Evolutionary conservation across 805 yeast species (phyloP).

Genomic region (Maudiozyma serrabonitensis): DNA sequence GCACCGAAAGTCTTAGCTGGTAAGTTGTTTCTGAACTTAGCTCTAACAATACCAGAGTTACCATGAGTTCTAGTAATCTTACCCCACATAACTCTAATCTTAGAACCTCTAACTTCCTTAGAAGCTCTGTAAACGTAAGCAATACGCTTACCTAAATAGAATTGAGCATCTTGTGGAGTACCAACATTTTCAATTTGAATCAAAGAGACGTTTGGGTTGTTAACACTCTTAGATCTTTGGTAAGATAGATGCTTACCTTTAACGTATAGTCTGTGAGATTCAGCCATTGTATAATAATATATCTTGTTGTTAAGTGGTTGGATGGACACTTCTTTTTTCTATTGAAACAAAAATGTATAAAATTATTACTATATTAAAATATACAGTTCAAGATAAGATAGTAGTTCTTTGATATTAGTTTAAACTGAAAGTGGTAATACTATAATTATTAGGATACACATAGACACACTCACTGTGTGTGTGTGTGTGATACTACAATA

Average conservation of each 20-base stretch:
- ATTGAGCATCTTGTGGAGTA: conserved; percentile 85
- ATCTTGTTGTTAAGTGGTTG: background rate
- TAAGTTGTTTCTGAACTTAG: conserved; percentile 95
- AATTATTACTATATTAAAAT: too few relatives aligned
- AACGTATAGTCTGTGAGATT: conserved; percentile 97
- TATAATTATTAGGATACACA: too few relatives aligned
- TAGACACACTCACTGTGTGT: too few relatives aligned
- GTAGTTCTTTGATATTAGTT: too few relatives aligned
- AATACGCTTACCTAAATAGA: conserved; percentile 98
- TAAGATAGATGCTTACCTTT: conserved; percentile 99
- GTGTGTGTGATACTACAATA: too few relatives aligned
- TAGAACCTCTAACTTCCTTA: conserved; percentile 95
- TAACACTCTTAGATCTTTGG: conserved; percentile 97
- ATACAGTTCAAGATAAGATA: too few relatives aligned
- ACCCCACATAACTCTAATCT: conserved; percentile 99
- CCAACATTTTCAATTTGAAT: conserved; percentile 94
- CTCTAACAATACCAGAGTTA: conserved; percentile 95
- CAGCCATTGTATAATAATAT: conserved; percentile 52
- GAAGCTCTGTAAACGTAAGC: conserved; percentile 98
- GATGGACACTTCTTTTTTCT: background rate
- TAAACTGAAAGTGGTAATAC: too few relatives aligned
- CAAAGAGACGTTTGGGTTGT: conserved; percentile 95
- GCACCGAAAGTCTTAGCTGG: conserved; percentile 99
- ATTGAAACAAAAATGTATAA: background rate
- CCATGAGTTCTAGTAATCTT: conserved; percentile 98